These are phyloP conservation scores for Aegilops speltoides DNA, from an alignment of 176 grass and related monocot genomes.

Conservation along the genomic window DNA sequence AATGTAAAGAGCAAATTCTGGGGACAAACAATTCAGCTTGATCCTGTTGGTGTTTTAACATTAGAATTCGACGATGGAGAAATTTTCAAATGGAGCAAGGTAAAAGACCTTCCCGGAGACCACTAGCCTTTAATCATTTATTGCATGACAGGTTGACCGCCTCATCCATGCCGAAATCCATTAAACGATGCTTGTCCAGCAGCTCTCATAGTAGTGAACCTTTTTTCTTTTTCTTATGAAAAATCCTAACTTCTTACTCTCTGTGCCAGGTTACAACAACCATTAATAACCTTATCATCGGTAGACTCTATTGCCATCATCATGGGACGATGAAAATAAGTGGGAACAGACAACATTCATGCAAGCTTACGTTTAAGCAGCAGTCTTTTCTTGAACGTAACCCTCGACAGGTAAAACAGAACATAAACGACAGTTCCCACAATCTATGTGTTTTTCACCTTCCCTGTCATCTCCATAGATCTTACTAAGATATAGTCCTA, in stretches of 20 bases:
- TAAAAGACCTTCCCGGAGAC: not conserved
- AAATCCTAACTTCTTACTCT: not conserved
- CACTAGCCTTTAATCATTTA: not conserved
- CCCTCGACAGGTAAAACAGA: conserved; percentile 47
- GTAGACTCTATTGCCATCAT: conserved; percentile 59
- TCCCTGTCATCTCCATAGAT: not conserved
- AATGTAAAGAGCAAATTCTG: conserved; percentile 57
- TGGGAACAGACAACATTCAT: conserved; percentile 52
- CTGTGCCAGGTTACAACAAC: conserved; percentile 52
- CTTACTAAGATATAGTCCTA: conserved; percentile 34
- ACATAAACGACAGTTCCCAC: not conserved
- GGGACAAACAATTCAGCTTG: conserved; percentile 63
- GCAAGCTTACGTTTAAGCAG: conserved; percentile 52
- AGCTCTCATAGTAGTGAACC: not conserved
- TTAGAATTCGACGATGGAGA: conserved; percentile 66
- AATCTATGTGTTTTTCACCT: not conserved
- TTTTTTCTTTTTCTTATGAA: not conserved
- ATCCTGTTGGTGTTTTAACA: conserved; percentile 56
- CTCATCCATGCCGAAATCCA: not conserved
- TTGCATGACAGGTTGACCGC: not conserved
- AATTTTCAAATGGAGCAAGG: conserved; percentile 66
- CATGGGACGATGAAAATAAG: conserved; percentile 58
- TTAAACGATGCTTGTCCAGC: not conserved
- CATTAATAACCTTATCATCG: conserved; percentile 57
- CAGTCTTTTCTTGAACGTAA: conserved; percentile 54